phyloP scores from a whole-genome alignment of 208 protist genomes.

The Crithidia sp. region DNA sequence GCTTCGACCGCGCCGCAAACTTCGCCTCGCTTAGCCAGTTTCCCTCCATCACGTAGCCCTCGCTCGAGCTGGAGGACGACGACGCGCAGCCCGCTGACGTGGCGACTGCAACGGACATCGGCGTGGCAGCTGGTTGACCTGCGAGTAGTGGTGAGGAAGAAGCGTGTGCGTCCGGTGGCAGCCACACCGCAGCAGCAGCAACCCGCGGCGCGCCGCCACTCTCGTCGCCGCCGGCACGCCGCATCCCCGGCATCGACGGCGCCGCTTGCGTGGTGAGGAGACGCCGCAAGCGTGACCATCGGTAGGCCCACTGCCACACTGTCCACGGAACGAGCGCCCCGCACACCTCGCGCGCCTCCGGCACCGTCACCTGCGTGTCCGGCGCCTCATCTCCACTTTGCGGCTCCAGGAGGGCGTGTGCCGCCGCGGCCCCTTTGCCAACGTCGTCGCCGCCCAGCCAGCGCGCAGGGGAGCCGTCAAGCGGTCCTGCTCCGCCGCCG shows the following conservation, averaged over 20 bases:
- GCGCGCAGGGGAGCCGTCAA: not conserved
- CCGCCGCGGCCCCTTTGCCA: not conserved
- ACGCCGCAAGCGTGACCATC: slow-evolving; percentile 53
- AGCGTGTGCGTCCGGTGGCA: slow-evolving; percentile 5
- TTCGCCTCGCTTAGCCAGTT: slow-evolving; percentile 31
- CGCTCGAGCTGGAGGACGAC: slow-evolving; percentile 29
- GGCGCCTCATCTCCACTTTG: slow-evolving; percentile 19
- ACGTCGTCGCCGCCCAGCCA: not conserved
- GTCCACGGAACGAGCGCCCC: slow-evolving; percentile 71
- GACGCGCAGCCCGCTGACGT: slow-evolving; percentile 8
- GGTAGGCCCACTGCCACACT: slow-evolving; percentile 89
- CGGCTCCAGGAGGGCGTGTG: slow-evolving; percentile 11
- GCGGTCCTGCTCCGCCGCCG: slow-evolving; percentile 17
- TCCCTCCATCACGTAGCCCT: slow-evolving; percentile 33
- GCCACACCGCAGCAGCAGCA: slow-evolving; percentile 29
- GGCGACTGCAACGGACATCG: not conserved
- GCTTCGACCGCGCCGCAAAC: slow-evolving; percentile 27
- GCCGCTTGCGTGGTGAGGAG: slow-evolving; percentile 5
- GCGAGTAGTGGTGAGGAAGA: not conserved
- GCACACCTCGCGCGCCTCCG: slow-evolving; percentile 58
- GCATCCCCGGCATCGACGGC: not conserved
- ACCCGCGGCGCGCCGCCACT: not conserved
- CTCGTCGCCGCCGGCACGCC: not conserved
- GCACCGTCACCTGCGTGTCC: slow-evolving; percentile 43
- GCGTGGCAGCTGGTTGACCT: not conserved